These are phyloP conservation scores for Phytophthora pistaciae DNA, from an alignment of 352 stramenopile genomes.

Conservation along the genomic window DNA sequence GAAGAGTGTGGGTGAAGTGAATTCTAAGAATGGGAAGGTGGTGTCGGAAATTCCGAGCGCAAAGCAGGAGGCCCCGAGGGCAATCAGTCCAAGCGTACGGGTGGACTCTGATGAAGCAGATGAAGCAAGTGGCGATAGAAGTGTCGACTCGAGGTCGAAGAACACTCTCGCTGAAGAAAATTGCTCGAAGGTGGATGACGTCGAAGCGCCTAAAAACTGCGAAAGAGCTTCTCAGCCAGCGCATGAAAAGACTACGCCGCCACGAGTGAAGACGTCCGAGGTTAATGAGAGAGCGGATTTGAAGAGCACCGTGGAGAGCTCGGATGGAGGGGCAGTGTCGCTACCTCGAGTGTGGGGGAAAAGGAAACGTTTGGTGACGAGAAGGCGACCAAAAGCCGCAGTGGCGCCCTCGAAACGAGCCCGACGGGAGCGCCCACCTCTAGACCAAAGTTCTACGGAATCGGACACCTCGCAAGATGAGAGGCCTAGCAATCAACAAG, in stretches of 20 bases:
- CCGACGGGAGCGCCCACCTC: background rate
- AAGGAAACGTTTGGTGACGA: slow-evolving; percentile 3
- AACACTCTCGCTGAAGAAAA: background rate
- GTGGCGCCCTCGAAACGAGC: background rate
- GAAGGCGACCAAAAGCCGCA: background rate
- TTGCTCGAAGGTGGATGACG: background rate
- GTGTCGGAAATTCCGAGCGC: background rate
- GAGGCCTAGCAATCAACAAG: background rate
- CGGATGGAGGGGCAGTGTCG: background rate
- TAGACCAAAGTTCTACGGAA: background rate
- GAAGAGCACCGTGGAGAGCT: background rate
- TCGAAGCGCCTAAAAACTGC: background rate
- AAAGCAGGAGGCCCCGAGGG: background rate
- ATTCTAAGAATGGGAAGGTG: background rate
- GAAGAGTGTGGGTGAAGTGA: background rate
- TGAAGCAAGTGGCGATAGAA: background rate
- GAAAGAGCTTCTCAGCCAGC: background rate
- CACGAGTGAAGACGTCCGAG: background rate
- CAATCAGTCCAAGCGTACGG: background rate
- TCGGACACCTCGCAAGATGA: background rate
- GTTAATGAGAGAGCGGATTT: background rate
- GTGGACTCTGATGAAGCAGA: background rate
- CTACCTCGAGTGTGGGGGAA: background rate
- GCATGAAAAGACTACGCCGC: background rate
- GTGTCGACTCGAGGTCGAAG: background rate